A percentile compares a stretch with the other conserved stretches of the same genome.
phyloP scores from a whole-genome alignment of 2,329 filamentous ascomycete species.

The Aspergillus bombycis region DNA sequence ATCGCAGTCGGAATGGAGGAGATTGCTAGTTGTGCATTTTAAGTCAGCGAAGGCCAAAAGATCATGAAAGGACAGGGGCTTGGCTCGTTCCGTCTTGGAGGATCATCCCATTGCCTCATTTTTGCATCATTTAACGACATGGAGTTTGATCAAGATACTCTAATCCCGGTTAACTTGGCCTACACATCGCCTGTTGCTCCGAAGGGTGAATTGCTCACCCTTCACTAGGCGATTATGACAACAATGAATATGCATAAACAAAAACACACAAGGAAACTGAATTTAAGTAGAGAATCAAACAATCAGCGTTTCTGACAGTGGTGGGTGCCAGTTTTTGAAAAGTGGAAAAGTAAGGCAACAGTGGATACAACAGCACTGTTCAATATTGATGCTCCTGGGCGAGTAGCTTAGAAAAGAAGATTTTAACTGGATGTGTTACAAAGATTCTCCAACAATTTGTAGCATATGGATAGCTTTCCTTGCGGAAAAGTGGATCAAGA shows the following conservation, averaged over 20 bases:
- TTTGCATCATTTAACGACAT: constrained; percentile 44
- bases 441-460: no score
- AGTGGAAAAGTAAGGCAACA: no score
- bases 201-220: background rate
- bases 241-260: background rate
- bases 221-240: background rate
- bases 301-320: no score
- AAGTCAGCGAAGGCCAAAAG: constrained; percentile 64
- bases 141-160: constrained; percentile 1
- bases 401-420: no score
- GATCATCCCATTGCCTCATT: constrained; percentile 66
- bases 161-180: background rate
- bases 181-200: background rate
- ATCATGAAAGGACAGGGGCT: constrained; percentile 68
- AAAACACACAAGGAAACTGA: background rate
- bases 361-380: no score
- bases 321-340: no score
- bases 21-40: constrained; percentile 69
- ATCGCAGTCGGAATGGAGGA: constrained; percentile 73
- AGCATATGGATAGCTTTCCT: no score
- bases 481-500: no score
- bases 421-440: no score
- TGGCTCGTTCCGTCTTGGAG: constrained; percentile 76
- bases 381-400: no score
- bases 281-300: no score